These are phyloP conservation scores for Tricholoma bakamatsutake DNA, from an alignment of 768 basidiomycete species.

Conservation along the genomic window DNA sequence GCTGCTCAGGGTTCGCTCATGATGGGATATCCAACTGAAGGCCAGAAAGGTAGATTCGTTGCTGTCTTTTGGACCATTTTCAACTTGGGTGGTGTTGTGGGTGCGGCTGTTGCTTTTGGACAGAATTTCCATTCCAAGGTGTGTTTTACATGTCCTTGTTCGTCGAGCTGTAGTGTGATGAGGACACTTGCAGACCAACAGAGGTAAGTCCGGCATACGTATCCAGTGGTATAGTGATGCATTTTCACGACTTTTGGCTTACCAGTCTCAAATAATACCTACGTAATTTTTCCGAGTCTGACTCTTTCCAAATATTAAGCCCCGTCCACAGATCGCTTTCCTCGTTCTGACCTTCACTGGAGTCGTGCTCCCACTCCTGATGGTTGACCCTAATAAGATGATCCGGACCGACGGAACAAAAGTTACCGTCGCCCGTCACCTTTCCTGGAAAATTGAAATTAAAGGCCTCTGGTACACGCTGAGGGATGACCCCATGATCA, in stretches of 20 bases:
- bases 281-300: conserved; percentile 39
- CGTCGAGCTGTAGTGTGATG: conserved; percentile 14
- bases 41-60: conserved; percentile 72
- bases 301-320: not conserved
- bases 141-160: conserved; percentile 15
- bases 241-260: not conserved
- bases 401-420: conserved; percentile 70
- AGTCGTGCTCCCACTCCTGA: conserved; percentile 55
- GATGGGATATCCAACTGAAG: conserved; percentile 77
- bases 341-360: conserved; percentile 68
- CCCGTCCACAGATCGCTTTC: conserved; percentile 57
- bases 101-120: conserved; percentile 68
- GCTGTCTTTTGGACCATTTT: conserved; percentile 83
- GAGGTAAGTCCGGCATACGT: conserved; percentile 24
- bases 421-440: conserved; percentile 54
- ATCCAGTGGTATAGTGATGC: not conserved
- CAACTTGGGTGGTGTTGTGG: conserved; percentile 76
- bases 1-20: conserved; percentile 82
- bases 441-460: conserved; percentile 76
- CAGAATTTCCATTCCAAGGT: conserved; percentile 62
- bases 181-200: conserved; percentile 28
- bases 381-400: conserved; percentile 70
- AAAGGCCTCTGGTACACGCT: conserved; percentile 64
- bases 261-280: conserved; percentile 66
- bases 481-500: conserved; percentile 62